Conservation (phyloP, 305 asterid genomes). For the Striga hermonthica region DNA sequence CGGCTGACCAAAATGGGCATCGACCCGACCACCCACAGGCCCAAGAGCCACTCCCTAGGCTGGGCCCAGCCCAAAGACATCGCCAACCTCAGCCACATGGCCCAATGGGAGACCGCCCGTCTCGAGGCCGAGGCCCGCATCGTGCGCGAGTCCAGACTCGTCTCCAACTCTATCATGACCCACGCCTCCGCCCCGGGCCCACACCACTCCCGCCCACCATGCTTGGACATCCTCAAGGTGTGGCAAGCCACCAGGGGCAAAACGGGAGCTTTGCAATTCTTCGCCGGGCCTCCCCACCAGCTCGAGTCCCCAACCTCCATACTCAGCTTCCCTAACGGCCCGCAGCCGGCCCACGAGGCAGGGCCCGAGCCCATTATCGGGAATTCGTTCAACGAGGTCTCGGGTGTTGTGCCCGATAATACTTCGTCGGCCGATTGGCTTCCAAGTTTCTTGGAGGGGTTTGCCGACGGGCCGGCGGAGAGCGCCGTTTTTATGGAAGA, state of each 20-base stretch:
- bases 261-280: constrained; percentile 6
- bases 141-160: constrained; percentile 24
- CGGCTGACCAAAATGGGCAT: constrained; percentile 59
- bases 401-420: background rate
- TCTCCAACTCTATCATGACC: constrained; percentile 7
- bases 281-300: constrained; percentile 14
- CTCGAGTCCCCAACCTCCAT: constrained; percentile 46
- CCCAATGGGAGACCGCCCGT: constrained; percentile 83
- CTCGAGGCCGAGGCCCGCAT: constrained; percentile 75
- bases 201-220: constrained; percentile 28
- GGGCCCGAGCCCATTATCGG: constrained; percentile 32
- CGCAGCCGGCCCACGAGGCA: background rate
- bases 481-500: constrained; percentile 26
- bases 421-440: constrained; percentile 15
- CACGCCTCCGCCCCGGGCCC: constrained; percentile 19
- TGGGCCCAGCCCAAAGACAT: constrained; percentile 49
- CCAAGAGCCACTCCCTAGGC: constrained; percentile 45
- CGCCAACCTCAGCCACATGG: constrained; percentile 78
- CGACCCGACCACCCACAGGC: constrained; percentile 66
- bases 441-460: constrained; percentile 43
- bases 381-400: constrained; percentile 26
- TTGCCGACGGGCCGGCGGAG: constrained; percentile 13
- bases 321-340: constrained; percentile 30
- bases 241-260: constrained; percentile 37
- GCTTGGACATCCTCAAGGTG: constrained; percentile 50